Evolutionary conservation across 306 rosid species (phyloP).

Genomic region (Benincasa hispida): DNA sequence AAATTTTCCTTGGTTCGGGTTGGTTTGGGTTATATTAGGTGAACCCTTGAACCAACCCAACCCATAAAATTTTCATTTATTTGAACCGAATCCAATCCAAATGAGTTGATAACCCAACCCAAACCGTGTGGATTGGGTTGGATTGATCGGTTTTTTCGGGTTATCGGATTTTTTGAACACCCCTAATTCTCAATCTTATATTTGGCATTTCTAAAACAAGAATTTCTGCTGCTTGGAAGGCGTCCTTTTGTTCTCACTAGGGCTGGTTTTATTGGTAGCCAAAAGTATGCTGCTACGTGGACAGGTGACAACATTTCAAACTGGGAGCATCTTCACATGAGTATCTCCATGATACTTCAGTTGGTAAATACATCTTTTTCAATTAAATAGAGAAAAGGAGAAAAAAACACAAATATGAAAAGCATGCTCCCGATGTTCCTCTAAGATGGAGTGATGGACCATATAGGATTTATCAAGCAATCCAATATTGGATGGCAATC

Average conservation of each 20-base stretch:
- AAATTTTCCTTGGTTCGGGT: too few relatives aligned
- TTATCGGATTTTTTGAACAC: too few relatives aligned
- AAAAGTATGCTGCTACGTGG: slow-evolving; percentile 94
- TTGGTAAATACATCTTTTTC: slow-evolving; percentile 40
- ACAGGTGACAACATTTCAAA: slow-evolving; percentile 87
- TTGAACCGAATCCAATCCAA: too few relatives aligned
- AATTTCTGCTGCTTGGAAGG: slow-evolving; percentile 15
- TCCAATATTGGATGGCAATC: neutral
- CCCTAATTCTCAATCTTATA: neutral
- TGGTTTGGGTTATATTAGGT: too few relatives aligned
- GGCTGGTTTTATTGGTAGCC: slow-evolving; percentile 93
- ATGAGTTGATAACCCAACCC: too few relatives aligned
- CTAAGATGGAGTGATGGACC: neutral
- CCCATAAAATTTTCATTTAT: too few relatives aligned
- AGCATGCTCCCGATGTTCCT: neutral
- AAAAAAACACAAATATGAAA: neutral
- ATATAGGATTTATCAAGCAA: neutral
- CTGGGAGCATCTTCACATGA: slow-evolving; percentile 98
- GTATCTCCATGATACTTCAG: slow-evolving; percentile 90
- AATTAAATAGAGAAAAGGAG: neutral
- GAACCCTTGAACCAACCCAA: too few relatives aligned
- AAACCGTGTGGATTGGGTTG: too few relatives aligned
- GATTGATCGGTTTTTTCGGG: too few relatives aligned
- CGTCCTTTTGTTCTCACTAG: slow-evolving; percentile 96
- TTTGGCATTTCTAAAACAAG: neutral